Conservation (phyloP, 2,329 filamentous ascomycete genomes). For the Sporothrix euskadiensis region DNA sequence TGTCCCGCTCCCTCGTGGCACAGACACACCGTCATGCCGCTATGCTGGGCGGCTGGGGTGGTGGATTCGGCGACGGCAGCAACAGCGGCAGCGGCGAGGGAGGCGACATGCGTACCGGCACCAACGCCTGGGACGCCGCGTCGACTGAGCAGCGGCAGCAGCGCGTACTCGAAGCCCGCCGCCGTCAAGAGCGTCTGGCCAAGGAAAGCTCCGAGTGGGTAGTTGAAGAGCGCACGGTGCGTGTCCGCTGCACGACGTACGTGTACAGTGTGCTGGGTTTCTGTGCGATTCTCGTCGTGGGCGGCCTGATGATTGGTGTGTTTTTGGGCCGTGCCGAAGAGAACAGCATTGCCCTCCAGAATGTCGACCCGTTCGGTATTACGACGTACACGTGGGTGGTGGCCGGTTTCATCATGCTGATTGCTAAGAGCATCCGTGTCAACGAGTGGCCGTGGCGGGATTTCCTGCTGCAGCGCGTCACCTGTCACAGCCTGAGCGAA, state of each 20-base stretch:
- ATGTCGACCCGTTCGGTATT: slow-evolving; percentile 40
- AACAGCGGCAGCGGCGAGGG: background rate
- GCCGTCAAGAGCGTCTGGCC: slow-evolving; percentile 14
- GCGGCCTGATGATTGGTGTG: slow-evolving; percentile 37
- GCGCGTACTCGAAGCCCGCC: slow-evolving; percentile 14
- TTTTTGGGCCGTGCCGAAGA: slow-evolving; percentile 33
- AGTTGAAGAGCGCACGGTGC: slow-evolving; percentile 23
- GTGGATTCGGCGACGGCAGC: slow-evolving; percentile 14
- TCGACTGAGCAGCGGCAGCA: slow-evolving; percentile 20
- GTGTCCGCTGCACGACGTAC: slow-evolving; percentile 23
- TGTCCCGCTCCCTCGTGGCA: slow-evolving; percentile 22
- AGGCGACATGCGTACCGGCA: background rate
- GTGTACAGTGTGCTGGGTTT: slow-evolving; percentile 25
- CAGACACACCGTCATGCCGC: slow-evolving; percentile 24
- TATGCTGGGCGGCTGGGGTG: slow-evolving; percentile 15
- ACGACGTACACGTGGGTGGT: slow-evolving; percentile 37
- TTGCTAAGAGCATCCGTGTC: slow-evolving; percentile 37
- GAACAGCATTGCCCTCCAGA: slow-evolving; percentile 30
- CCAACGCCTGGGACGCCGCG: slow-evolving; percentile 11
- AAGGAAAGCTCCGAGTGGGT: slow-evolving; percentile 23
- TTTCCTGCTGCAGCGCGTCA: slow-evolving; percentile 37
- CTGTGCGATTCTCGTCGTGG: slow-evolving; percentile 32
- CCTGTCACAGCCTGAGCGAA: slow-evolving; percentile 37
- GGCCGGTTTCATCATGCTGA: slow-evolving; percentile 37
- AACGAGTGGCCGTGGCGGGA: slow-evolving; percentile 39